Base-by-base conservation (phyloP, 139 green algal species). In the Auxenochlorella pyrenoidosa region DNA sequence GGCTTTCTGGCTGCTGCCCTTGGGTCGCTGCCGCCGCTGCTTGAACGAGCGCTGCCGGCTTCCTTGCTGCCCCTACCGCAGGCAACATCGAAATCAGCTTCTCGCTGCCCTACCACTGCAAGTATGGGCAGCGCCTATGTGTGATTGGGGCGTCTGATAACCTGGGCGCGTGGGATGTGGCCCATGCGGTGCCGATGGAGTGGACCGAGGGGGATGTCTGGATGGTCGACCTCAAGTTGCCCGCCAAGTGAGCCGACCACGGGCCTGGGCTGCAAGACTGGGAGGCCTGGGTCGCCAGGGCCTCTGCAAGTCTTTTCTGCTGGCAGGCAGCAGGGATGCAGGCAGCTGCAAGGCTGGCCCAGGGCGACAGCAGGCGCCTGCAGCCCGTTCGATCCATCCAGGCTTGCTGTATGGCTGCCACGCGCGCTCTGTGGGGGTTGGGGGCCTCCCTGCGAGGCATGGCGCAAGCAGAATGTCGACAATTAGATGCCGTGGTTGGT, bases 181-280 rank as follows among this genome's bases (percentile, higher is more conserved):
- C 54, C 32, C 28, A 65, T 2, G 88, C 76, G 8, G 32, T 88
- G 32, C 66, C 70, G n/a, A 88, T 93, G 73, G 58, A 44, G 28
- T 92, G 90, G 90, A 82, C 40, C 18, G 88, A 92, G 59, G 90
- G 90, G 12, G 86, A 93, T 36, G 77, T 92, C 18, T 93, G 90
- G 90, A 44, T 36, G 18, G 82, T 66, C 6, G 81, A 91, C 28
- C 44, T 84, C 16, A n/a, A 87, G 66, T 16, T 86, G n/a, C 82
- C 66, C 6, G 44, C 65, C 51, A 47, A 47, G 82, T 86, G 81
- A 86, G 81, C 59, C 26, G 24, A 63, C 10, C 10, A 63, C n/a
- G 54, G 54, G 54, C 15, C 2, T 24, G 3, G 54, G 54, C 54
- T 63, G 54, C 54, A 63, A n/a, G 54, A 13, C 15, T 28, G 18